Percentiles rank a stretch among this genome's conserved stretches.
These are phyloP conservation scores for Pontederia paniculata DNA, from an alignment of 176 grass and related monocot genomes.

Conservation along the genomic window DNA sequence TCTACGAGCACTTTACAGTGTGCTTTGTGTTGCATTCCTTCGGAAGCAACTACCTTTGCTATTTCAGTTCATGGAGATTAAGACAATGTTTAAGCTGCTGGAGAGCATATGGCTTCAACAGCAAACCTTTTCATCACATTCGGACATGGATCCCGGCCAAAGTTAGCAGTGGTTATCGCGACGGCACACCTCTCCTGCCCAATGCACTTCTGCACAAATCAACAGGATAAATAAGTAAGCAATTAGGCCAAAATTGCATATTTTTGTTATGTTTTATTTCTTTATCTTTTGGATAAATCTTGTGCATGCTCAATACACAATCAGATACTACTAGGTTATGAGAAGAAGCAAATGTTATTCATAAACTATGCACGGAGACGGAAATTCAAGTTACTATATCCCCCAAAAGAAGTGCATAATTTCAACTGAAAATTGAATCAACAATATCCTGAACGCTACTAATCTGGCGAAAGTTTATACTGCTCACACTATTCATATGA, in stretches of 20 bases:
- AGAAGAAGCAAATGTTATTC: too few relatives aligned
- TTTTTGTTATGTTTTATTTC: too few relatives aligned
- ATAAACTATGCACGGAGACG: too few relatives aligned
- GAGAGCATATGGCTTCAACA: slow-evolving; percentile 57
- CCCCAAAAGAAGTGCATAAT: too few relatives aligned
- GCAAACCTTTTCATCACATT: slow-evolving; percentile 68
- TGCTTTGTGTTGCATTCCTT: slow-evolving; percentile 1
- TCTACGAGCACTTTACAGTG: slow-evolving; percentile 51
- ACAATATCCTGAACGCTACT: too few relatives aligned
- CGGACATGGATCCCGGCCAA: slow-evolving; percentile 54
- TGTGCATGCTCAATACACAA: too few relatives aligned
- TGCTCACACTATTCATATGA: too few relatives aligned
- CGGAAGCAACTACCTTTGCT: not conserved
- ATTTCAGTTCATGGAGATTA: not conserved
- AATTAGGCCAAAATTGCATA: slow-evolving; percentile 6
- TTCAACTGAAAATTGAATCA: too few relatives aligned
- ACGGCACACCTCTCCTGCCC: slow-evolving; percentile 61
- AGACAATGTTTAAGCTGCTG: slow-evolving; percentile 25
- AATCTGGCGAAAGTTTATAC: too few relatives aligned
- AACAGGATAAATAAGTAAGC: not conserved
- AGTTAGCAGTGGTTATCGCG: slow-evolving; percentile 54
- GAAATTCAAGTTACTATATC: too few relatives aligned
- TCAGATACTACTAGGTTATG: not conserved
- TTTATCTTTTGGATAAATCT: too few relatives aligned
- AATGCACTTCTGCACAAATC: slow-evolving; percentile 63